Conservation (phyloP, 495 filamentous ascomycete species). For the Podospora pseudopauciseta region DNA sequence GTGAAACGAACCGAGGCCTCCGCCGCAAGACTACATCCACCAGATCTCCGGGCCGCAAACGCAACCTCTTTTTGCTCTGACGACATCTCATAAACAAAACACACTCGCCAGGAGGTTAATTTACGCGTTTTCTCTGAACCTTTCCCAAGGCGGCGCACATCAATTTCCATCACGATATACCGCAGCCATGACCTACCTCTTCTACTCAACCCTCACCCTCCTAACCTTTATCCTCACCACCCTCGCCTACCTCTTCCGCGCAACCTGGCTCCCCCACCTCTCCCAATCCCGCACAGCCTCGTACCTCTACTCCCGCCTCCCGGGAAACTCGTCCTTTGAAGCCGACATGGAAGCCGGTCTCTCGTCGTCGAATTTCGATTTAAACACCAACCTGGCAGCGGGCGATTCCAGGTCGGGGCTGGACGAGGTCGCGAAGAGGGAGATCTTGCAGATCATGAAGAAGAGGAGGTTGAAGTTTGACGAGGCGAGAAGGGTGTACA, state of each 20-base stretch:
- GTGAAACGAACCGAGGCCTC: background rate
- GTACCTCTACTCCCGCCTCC: conserved; percentile 69
- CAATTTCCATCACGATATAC: background rate
- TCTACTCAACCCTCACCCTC: conserved; percentile 66
- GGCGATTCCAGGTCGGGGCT: conserved; percentile 76
- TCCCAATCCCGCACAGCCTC: conserved; percentile 50
- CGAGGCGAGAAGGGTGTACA: conserved; percentile 81
- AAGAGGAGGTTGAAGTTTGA: conserved; percentile 72
- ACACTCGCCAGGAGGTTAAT: background rate
- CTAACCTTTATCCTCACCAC: conserved; percentile 54
- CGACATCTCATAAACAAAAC: background rate
- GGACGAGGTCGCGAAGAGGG: conserved; percentile 70
- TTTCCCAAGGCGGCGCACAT: background rate
- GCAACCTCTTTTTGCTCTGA: background rate
- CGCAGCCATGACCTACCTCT: conserved; percentile 64
- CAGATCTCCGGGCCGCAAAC: background rate
- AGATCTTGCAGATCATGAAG: conserved; percentile 87
- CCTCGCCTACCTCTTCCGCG: conserved; percentile 76
- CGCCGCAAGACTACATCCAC: background rate
- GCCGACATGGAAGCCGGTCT: conserved; percentile 83
- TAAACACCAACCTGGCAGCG: conserved; percentile 69
- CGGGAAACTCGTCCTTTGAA: conserved; percentile 58
- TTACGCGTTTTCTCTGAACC: background rate
- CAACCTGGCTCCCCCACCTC: conserved; percentile 14
- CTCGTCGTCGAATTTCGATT: conserved; percentile 74